Conservation (phyloP, 441 rosid genomes). For the Jatropha podagrica region DNA sequence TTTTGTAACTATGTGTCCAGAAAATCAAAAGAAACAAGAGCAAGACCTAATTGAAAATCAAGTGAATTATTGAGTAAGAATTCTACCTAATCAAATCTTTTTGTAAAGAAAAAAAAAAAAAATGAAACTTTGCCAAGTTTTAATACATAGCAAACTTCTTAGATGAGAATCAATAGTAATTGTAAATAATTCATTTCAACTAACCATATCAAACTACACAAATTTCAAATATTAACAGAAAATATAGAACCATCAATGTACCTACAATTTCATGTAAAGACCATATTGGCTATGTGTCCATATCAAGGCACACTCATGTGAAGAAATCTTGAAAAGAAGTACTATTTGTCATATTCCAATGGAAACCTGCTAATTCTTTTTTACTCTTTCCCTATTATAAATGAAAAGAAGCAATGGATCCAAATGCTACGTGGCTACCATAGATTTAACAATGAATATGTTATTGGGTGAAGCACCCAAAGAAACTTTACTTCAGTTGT, state of each 20-base stretch:
- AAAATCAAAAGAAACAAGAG: no score
- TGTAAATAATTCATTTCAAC: background rate
- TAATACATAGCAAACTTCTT: background rate
- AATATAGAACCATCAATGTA: background rate
- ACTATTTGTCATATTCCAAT: background rate
- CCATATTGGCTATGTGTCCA: background rate
- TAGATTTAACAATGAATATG: background rate
- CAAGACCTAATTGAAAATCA: no score
- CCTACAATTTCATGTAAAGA: background rate
- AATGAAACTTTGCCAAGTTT: background rate
- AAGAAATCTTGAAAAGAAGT: constrained; percentile 2
- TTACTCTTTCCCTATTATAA: background rate
- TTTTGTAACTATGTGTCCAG: no score
- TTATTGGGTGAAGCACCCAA: constrained; percentile 3
- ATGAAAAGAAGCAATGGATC: background rate
- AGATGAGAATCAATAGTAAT: background rate
- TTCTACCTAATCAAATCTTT: no score
- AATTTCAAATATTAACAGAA: background rate
- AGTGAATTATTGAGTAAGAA: no score
- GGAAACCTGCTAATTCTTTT: background rate
- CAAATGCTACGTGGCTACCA: constrained; percentile 12
- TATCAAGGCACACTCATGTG: background rate
- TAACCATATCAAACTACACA: background rate
- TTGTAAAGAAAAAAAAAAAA: no score
- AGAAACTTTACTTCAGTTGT: constrained; percentile 10